Evolutionary conservation across 345 rosid species (phyloP), one percentile per base, ranked within the genome.

Genomic region (Syzygium aqueum): DNA sequence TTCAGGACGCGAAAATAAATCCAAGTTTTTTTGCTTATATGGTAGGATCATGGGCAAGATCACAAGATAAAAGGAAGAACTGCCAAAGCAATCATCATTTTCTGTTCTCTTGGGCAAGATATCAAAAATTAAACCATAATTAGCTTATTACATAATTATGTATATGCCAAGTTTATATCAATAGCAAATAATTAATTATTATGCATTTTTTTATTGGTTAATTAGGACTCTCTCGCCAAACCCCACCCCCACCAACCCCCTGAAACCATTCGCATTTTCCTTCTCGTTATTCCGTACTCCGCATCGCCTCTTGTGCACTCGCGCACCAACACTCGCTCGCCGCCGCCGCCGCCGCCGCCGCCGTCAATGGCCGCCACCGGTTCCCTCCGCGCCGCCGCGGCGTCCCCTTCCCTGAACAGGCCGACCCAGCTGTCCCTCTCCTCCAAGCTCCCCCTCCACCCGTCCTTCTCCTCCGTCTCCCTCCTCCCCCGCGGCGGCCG

Each of bases 371-470:
- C 88, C 51, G 91, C 88, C 51, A 77, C 87, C 82, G 56, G 87
- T 28, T 89, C 90, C 49, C 90, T 88, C 86, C 77, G 84, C 40
- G 52, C 78, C 87, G 49, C 80, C 80, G 80, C 80, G 80, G 80
- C 63, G 11, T 85, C 87, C 87, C 86, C 93, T 27, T 85, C 88
- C 56, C 92, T 88, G 85, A n/a, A 1, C 84, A 89, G 30, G 37
- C 89, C 65, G 88, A 77, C 93, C 30, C 84, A 91, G 51, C 90
- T 94, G 87, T 87, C 92, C 85, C 88, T 89, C 52, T 88, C 91
- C 57, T 91, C 93, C 15, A 90, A 86, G 86, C 87, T 90, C 28
- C 51, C 87, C 25, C 89, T 87, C 50, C 87, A 91, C 67, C 87
- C 83, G 23, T 88, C 92, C 12, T 77, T 92, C 87, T 89, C 90